A percentile compares a stretch with the other conserved stretches of the same genome.
These are phyloP conservation scores for Puccinia novopanici DNA, from an alignment of 1,284 basidiomycete genomes.

Conservation along the genomic window DNA sequence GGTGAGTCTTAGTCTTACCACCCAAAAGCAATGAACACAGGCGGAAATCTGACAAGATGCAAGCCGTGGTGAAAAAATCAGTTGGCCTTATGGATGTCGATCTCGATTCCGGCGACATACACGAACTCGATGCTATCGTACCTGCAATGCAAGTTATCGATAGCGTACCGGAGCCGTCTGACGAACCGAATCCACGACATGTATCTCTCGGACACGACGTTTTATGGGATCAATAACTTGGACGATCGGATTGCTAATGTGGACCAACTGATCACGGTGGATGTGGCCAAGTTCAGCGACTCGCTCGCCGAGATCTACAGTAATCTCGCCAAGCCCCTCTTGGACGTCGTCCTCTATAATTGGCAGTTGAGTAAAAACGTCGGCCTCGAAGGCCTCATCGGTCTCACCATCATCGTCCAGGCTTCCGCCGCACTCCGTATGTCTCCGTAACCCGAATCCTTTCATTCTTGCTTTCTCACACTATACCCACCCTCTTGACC, in stretches of 20 bases:
- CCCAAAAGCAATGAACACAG: slow-evolving; percentile 13
- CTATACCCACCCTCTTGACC: neutral
- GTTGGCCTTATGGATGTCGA: slow-evolving; percentile 83
- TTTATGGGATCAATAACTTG: slow-evolving; percentile 83
- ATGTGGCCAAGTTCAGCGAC: slow-evolving; percentile 88
- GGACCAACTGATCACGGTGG: slow-evolving; percentile 96
- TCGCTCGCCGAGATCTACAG: slow-evolving; percentile 92
- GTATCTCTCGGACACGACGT: slow-evolving; percentile 78
- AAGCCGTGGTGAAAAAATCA: slow-evolving; percentile 60
- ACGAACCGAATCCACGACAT: slow-evolving; percentile 78
- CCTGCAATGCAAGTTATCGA: slow-evolving; percentile 87
- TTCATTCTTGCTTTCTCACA: slow-evolving; percentile 29
- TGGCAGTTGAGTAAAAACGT: slow-evolving; percentile 92
- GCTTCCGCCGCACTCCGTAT: slow-evolving; percentile 73
- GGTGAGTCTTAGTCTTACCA: neutral
- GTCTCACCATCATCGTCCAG: slow-evolving; percentile 83
- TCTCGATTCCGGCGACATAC: slow-evolving; percentile 91
- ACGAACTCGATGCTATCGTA: slow-evolving; percentile 95
- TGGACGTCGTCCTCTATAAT: slow-evolving; percentile 88
- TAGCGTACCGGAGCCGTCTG: slow-evolving; percentile 85
- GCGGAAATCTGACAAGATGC: neutral
- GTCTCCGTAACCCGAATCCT: slow-evolving; percentile 57
- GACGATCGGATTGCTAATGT: slow-evolving; percentile 95
- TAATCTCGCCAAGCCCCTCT: slow-evolving; percentile 85
- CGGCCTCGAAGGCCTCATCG: slow-evolving; percentile 86